Evolutionary conservation across 139 green algal genomes (phyloP).

Genomic region (Pleodorina starrii): DNA sequence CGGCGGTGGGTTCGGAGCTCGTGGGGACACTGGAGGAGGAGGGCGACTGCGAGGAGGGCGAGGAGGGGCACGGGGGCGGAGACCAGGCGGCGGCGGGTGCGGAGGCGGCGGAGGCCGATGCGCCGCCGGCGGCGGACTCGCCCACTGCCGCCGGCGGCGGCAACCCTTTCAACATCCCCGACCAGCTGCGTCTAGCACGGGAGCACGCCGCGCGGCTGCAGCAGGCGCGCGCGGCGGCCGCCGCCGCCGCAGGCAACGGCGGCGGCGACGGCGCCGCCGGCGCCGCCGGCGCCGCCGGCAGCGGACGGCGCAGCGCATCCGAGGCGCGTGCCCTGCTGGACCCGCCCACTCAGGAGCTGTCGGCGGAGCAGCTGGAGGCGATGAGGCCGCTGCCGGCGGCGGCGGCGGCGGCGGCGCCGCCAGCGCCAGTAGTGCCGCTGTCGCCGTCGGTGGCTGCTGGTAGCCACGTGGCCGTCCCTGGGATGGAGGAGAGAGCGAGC

Average conservation of each 20-base stretch:
- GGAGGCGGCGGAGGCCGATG: background rate
- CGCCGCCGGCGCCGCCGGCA: background rate
- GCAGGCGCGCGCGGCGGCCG: too few species aligned
- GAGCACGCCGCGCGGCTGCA: background rate
- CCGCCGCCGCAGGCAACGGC: background rate
- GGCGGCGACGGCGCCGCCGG: too few species aligned
- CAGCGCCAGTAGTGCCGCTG: background rate
- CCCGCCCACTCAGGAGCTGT: background rate
- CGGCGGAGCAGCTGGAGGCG: background rate
- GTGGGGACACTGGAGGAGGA: background rate
- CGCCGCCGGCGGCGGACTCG: background rate
- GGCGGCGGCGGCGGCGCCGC: background rate
- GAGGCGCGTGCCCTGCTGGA: background rate
- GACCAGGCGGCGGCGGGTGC: background rate
- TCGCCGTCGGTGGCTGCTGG: background rate
- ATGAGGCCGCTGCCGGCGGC: background rate
- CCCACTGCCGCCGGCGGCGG: background rate
- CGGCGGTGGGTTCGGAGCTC: background rate
- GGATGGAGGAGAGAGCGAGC: background rate
- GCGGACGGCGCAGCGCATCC: background rate
- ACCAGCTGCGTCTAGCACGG: constrained; percentile 28
- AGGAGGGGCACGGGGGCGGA: background rate
- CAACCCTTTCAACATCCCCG: constrained; percentile 17
- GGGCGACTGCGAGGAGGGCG: background rate
- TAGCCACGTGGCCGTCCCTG: background rate